Evolutionary conservation across 768 basidiomycete genomes (phyloP), one percentile per base, ranked within the genome.

Genomic region (Leucocoprinus leucothites): DNA sequence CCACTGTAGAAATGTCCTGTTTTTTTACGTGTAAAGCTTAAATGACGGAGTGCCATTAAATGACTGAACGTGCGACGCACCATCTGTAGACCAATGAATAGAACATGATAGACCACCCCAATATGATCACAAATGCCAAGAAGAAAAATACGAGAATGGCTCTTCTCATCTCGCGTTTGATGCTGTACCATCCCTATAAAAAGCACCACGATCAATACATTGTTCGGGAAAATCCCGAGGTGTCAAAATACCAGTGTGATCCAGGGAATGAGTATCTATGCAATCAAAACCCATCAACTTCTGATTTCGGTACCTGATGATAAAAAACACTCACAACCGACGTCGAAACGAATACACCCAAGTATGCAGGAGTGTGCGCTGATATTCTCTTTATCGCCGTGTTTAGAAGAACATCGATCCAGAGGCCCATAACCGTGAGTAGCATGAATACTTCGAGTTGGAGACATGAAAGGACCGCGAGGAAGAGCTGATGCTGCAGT

Each of bases 391-490:
- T 66, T 43, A 86, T 75, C 13, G 73, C 66, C 5, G 80, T 78
- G 49, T 76, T 74, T 28, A 75, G 56, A 24, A 86, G 71, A 48
- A 82, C 72, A 61, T 82, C 79, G 31, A 80, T 65, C 83, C 84
- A 86, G 6, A 85, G 74, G 28, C 74, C 75, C 65, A 78, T 77
- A 5, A 76, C 74, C 1, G 76, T 71, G 4, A 79, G 60, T 18
- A 83, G 69, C 44, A 80, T 71, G 64, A 82, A 85, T 1, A 74
- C 70, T 48, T 78, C 78, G 9, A 86, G 65, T 59, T 85, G 82
- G 1, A 85, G 69, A 59, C 74, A 77, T 21, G 79, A 81, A 31
- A 78, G 72, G 9, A 83, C 67, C 1, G 80, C 77, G 67, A 83
- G 72, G 65, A 84, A 81, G 62, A 75, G 75, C 82, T 83, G 56